Evolutionary conservation across 306 rosid species (phyloP), one percentile per base, ranked within the genome.

Genomic region (Pyrus bretschneideri): DNA sequence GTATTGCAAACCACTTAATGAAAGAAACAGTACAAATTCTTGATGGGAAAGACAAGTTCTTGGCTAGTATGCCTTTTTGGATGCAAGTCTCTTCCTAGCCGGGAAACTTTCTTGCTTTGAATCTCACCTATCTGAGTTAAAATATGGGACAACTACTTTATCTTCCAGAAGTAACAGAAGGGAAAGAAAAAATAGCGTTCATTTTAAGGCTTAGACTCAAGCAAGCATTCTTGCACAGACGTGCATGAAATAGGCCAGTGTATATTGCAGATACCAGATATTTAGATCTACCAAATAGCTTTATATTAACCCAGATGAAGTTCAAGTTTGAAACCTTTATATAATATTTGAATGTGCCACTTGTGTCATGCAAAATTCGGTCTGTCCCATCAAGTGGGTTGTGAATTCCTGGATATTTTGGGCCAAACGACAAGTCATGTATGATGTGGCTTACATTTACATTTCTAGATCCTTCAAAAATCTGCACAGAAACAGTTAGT

Each of bases 371-470:
- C 78, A 96, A 79, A 80, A 88, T 87, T 63, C 98, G 91, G 21
- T 75, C 78, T 5, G 96, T 96, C 63, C 35, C 93, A 79, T 96
- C 99, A 73, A 96, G 97, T 61, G 99, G 99, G 76, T 96, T 96
- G 89, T 96, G 98, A 76, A 87, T 81, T 83, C 99, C 99, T 18
- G 99, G 99, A 89, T 88, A 96, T 87, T 92, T 88, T 81, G 99
- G 99, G 79, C 99, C 99, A 79, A 96, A 96, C 73, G 99, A 96
- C 86, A 96, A 79, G 88, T 92, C 97, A 67, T 96, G 98, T 82
- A 96, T 86, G 67, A 87, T 38, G 57, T 96, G 98, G 86, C 99
- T 96, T 12, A 96, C 93, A 23, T 96, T 96, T 84, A 96, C 99
- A 69, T 92, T 85, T 79, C 80, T 87, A 23, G 93, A 66, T 79